Base-by-base conservation (phyloP, 345 rosid species). In the Diplotaxis tenuifolia region DNA sequence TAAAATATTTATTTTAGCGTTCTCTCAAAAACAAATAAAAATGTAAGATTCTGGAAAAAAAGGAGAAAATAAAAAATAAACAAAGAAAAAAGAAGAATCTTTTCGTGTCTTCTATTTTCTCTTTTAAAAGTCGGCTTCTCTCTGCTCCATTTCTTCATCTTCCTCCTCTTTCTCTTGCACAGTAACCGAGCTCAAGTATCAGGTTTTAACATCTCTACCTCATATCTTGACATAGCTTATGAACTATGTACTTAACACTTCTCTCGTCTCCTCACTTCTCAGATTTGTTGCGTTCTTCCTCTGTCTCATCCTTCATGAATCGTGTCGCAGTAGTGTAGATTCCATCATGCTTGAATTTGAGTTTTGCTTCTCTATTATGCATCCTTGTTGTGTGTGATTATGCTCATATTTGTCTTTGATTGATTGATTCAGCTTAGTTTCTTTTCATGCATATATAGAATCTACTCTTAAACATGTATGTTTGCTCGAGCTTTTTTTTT, bases 141-240 rank as follows among this genome's bases (percentile, higher is more conserved):
- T 72, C 21, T 7, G 52, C 23, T 62, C 16, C 74, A 7, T 70
- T n/a, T 38, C 54, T 6, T 67, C 49, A 14, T 57, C 59, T 20
- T 47, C 38, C 45, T 38, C 55, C 54, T 49, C 16, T 0, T 8
- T 34, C 70, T 4, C 27, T 21, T 19, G 21, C 71, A 2, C 38
- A 14, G 34, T 42, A 14, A 28, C 65, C 58, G 36, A 65, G 62
- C 78, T 67, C 55, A 34, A 38, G 36, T 22, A 65, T 23, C 68
- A 75, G 73, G 78, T 67, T 58, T 18, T 4, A n/a, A 23, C 49
- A 2, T 57, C 67, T 67, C 61, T 29, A 1, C 58, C 10, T 65
- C 9, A 9, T 27, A 9, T 9, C 23, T 7, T 8, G 6, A 12
- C 47, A 27, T 22, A 18, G 19, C 53, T 4, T 53, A 15, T 11